Percentiles rank a stretch among this genome's conserved stretches.
Evolutionary conservation across 495 filamentous ascomycete species (phyloP).

Genomic region (Cercophora samala): DNA sequence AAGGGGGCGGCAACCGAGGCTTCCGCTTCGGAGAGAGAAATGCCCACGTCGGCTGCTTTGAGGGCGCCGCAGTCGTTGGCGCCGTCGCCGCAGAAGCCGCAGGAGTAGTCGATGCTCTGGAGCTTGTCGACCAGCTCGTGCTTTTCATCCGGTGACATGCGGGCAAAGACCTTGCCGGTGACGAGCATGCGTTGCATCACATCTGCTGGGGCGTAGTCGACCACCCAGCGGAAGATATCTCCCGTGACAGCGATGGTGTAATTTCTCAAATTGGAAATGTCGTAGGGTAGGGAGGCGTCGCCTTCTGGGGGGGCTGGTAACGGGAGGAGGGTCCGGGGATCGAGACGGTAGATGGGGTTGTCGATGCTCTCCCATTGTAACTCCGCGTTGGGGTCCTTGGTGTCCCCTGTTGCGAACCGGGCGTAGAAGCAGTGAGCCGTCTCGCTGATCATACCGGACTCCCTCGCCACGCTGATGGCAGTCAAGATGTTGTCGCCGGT

Average conservation of each 20-base stretch:
- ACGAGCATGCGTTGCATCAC: constrained; percentile 82
- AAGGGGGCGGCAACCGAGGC: constrained; percentile 97
- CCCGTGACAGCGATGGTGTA: constrained; percentile 88
- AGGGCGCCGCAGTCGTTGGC: constrained; percentile 98
- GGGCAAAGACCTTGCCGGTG: constrained; percentile 87
- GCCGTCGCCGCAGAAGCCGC: constrained; percentile 95
- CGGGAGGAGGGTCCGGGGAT: constrained; percentile 75
- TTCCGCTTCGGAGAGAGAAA: constrained; percentile 95
- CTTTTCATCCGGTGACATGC: constrained; percentile 99
- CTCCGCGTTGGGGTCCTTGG: constrained; percentile 62
- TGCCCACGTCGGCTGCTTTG: constrained; percentile 98
- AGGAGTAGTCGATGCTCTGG: constrained; percentile 93
- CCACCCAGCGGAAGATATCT: constrained; percentile 93
- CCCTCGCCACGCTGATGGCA: constrained; percentile 91
- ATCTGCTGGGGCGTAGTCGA: constrained; percentile 80
- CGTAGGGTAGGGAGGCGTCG: constrained; percentile 82
- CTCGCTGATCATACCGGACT: constrained; percentile 79
- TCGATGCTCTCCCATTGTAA: constrained; percentile 92
- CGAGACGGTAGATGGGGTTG: constrained; percentile 68
- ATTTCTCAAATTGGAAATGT: constrained; percentile 69
- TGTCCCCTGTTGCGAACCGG: constrained; percentile 75
- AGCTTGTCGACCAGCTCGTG: constrained; percentile 97
- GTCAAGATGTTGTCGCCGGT: constrained; percentile 98
- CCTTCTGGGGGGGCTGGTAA: constrained; percentile 61
- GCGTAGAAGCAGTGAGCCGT: constrained; percentile 88